phyloP scores from a whole-genome alignment of 208 protist species.

The Leishmania tropica region DNA sequence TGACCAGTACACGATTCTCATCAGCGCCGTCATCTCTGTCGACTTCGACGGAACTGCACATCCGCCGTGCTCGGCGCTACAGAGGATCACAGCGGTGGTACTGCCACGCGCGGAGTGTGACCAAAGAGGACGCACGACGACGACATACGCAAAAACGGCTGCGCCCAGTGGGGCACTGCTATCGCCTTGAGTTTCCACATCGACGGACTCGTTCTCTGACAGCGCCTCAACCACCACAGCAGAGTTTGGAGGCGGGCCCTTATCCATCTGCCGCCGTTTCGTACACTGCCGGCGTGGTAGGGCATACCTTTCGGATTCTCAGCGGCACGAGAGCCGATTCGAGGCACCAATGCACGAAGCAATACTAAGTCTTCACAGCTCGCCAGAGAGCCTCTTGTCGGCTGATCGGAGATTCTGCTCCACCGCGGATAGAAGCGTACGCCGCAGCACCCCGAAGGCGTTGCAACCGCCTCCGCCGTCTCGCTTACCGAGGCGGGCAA shows the following conservation, averaged over 20 bases:
- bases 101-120: background rate
- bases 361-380: constrained; percentile 1
- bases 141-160: background rate
- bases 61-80: background rate
- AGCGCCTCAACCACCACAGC: background rate
- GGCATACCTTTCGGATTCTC: background rate
- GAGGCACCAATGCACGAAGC: background rate
- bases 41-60: background rate
- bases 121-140: no score
- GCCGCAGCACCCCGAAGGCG: background rate
- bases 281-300: background rate
- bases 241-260: background rate
- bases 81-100: background rate
- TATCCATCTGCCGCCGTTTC: background rate
- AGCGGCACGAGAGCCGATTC: background rate
- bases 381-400: background rate
- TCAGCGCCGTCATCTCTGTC: background rate
- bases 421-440: background rate
- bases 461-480: constrained; percentile 4
- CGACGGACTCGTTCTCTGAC: constrained; percentile 14
- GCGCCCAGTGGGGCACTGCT: background rate
- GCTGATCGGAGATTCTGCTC: background rate
- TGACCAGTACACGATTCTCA: background rate
- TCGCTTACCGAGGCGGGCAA: constrained; percentile 10
- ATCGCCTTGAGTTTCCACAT: background rate